These are phyloP conservation scores for Caloboletus inedulis DNA, from an alignment of 1,284 basidiomycete species.

Conservation along the genomic window DNA sequence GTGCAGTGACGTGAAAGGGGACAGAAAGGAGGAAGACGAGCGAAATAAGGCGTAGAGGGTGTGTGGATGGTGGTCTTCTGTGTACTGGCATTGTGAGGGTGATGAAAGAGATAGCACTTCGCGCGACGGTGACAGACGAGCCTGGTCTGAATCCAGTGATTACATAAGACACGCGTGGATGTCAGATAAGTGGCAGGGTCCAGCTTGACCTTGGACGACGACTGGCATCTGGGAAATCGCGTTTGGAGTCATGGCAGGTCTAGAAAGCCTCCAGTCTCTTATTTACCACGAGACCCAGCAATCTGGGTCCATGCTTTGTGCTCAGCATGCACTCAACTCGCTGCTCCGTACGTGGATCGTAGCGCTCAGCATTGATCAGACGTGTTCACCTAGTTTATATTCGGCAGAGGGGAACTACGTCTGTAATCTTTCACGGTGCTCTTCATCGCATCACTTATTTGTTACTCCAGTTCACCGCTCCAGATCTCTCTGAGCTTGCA, in stretches of 20 bases:
- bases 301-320: slow-evolving; percentile 76
- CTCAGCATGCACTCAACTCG: slow-evolving; percentile 81
- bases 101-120: background rate
- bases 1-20: slow-evolving; percentile 33
- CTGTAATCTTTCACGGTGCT: slow-evolving; percentile 21
- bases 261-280: slow-evolving; percentile 49
- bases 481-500: slow-evolving; percentile 84
- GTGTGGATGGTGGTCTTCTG: slow-evolving; percentile 9
- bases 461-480: slow-evolving; percentile 67
- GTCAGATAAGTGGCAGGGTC: slow-evolving; percentile 21
- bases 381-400: slow-evolving; percentile 7
- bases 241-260: slow-evolving; percentile 47
- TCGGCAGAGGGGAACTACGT: slow-evolving; percentile 68
- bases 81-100: slow-evolving; percentile 15
- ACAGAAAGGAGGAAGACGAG: slow-evolving; percentile 36
- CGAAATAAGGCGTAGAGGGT: slow-evolving; percentile 22
- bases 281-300: slow-evolving; percentile 80
- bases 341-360: slow-evolving; percentile 55
- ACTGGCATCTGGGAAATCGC: slow-evolving; percentile 10
- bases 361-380: slow-evolving; percentile 5
- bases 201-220: slow-evolving; percentile 18
- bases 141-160: slow-evolving; percentile 12
- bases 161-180: slow-evolving; percentile 40
- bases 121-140: background rate
- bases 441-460: slow-evolving; percentile 15